Evolutionary conservation across 805 yeast genomes (phyloP), one percentile per base, ranked within the genome.

Genomic region (Barnettozyma vustinii): DNA sequence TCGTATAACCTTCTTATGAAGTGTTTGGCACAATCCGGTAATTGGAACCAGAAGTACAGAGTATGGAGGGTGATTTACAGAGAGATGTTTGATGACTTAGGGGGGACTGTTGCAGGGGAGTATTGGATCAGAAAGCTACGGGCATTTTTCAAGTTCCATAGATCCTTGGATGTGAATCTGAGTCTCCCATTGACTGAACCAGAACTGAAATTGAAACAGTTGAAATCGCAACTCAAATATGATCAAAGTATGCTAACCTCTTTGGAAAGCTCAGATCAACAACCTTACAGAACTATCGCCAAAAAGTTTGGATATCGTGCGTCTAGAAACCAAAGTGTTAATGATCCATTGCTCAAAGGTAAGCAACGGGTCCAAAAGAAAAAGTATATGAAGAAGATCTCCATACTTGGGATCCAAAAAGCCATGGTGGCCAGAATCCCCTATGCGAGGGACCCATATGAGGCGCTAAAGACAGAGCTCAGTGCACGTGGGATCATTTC

Each of bases 1-100:
- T 56, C 64, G 1, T 72, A 70, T 42, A 64, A 64, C 21, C 51
- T 65, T 36, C 52, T 73, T 5, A 64, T 70, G 57, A 69, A 67
- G 50, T 46, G 67, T 6, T 46, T 69, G 4, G 65, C 68, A 2
- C 64, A 60, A 20, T 59, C 65, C 18, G 75, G 72, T 0, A 62
- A 59, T 40, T 60, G 64, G 53, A 35, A 42, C 9, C 47, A 54
- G 12, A 57, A 66, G 18, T 62, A 61, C 26, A 35, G 56, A 0
- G 52, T 55, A 2, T 45, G 63, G 8, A 59, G 65, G 18, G 47
- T 62, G 16, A 51, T 60, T 27, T 53, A 68, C n/a, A 53, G 58
- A 13, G 46, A 53, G n/a, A 58, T 57, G 59, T 16, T 55, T 9
- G 45, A 37, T 9, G 56, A 53, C 36, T 19, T 54, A 9, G 42